Base-by-base conservation (phyloP, 345 rosid genomes). In the Citrus sp. region DNA sequence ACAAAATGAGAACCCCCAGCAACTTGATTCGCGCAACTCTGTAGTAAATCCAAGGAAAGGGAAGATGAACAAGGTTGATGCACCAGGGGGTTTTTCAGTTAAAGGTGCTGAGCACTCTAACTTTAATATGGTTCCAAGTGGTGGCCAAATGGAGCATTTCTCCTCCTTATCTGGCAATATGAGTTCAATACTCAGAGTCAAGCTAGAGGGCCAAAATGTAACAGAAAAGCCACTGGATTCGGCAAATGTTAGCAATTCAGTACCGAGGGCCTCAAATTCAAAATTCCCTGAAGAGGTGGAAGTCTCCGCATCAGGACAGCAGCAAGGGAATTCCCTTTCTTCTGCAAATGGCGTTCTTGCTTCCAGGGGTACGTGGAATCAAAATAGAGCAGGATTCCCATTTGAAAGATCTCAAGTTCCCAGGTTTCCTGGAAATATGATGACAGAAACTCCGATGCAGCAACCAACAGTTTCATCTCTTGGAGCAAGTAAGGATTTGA, bases 21-120 rank as follows among this genome's bases (percentile, higher is more conserved):
- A 87, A 80, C 80, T 72, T 78, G 94, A 93, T 72, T 68, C 85
- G 60, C 80, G 62, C 46, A 85, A 79, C 37, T 37, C 82, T 77
- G 79, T 80, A 14, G 84, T 77, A 73, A 84, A 87, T 77, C 78
- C 82, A 58, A 84, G 92, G 82, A 87, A 87, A 77, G 94, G 92
- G 67, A 94, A 92, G 85, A 67, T 87, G 79, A 87, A 83, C 85
- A 92, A 89, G 85, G 88, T 87, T 75, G 94, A 92, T 30, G 79
- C 84, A 25, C 72, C 88, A 1, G 89, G 93, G 67, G 75, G 76
- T 78, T 84, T 82, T 76, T 54, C 92, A 61, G 83, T 73, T 80
- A 86, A 75, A 79, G 86, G 84, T 75, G 82, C 83, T 80, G 91
- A 84, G 63, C 78, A 74, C 72, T 28, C 79, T 27, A 81, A 84